Conservation (phyloP, 495 filamentous ascomycete species). For the Penicillium herquei region DNA sequence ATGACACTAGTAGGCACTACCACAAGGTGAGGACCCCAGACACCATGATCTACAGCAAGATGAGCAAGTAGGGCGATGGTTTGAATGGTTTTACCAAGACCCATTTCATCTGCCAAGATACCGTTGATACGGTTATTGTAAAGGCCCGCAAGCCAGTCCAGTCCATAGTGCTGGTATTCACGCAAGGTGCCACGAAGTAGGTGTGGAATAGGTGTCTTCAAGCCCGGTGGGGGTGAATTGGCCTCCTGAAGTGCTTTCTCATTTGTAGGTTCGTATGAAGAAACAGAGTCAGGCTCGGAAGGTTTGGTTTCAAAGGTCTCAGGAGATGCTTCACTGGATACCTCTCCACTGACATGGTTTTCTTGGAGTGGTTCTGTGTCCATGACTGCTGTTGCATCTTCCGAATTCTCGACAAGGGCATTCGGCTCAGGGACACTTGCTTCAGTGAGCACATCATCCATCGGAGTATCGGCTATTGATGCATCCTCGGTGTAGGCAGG, state of each 20-base stretch:
- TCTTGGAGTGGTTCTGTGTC: slow-evolving; percentile 17
- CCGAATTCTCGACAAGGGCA: background rate
- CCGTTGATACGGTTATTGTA: slow-evolving; percentile 95
- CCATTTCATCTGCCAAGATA: slow-evolving; percentile 99
- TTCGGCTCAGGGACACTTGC: slow-evolving; percentile 8
- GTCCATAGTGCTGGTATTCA: slow-evolving; percentile 93
- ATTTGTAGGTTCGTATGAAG: slow-evolving; percentile 50
- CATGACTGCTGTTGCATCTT: slow-evolving; percentile 4
- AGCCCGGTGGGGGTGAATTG: slow-evolving; percentile 36
- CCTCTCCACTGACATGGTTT: slow-evolving; percentile 29
- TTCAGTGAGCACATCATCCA: slow-evolving; percentile 9
- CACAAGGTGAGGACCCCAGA: slow-evolving; percentile 95
- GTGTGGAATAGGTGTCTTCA: slow-evolving; percentile 77
- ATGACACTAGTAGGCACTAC: slow-evolving; percentile 98
- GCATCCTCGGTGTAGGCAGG: slow-evolving; percentile 14
- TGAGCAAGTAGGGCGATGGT: slow-evolving; percentile 95
- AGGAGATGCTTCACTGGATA: slow-evolving; percentile 51
- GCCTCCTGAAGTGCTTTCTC: slow-evolving; percentile 35
- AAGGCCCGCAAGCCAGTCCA: slow-evolving; percentile 93
- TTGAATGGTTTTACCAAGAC: slow-evolving; percentile 97
- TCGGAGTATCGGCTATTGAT: slow-evolving; percentile 12
- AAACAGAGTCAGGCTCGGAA: slow-evolving; percentile 65
- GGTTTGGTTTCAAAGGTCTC: slow-evolving; percentile 65
- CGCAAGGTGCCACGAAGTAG: slow-evolving; percentile 88
- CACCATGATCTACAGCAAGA: slow-evolving; percentile 82